Evolutionary conservation across 2,329 filamentous ascomycete species (phyloP), one percentile per base, ranked within the genome.

Genomic region (Alternaria gansuensis): DNA sequence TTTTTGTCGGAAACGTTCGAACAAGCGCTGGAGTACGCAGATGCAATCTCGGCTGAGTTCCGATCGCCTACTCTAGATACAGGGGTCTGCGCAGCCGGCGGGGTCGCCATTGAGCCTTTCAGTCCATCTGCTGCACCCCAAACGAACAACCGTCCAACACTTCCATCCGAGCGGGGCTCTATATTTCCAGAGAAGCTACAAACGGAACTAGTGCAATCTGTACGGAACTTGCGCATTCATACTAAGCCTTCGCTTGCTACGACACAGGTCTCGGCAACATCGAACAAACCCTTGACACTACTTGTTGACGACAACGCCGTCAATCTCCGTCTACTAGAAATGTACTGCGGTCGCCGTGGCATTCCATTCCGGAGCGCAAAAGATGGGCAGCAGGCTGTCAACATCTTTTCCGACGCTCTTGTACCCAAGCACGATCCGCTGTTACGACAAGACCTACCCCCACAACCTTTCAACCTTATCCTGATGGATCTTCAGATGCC

Each of bases 271-370:
- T 26, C 24, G 9, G 24, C 26, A 37, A 29, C 10, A 17, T 45
- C 36, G 2, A 43, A 10, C 13, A 67, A 68, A 40, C 72, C 73
- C 2, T 60, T 67, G 58, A 67, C 72, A 0, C 70, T 83, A 0
- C 67, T 83, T 3, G 81, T 82, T 0, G 81, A 82, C 50, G 81
- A 82, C 57, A 82, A 82, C 40, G 53, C 68, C 0, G 73, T 82
- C 50, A 83, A 83, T 23, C 71, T 82, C 0, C 78, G 79, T 17
- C 78, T 82, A 37, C 59, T 83, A 26, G 70, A 78, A 29, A 81
- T 82, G 79, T 82, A 82, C 64, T 82, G 80, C 67, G 74, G 71
- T 21, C 82, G 79, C 50, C 74, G 81, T 26, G 66, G 68, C 2
- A 62, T 73, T 3, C 72, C 75, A 0, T 81, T 78, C 34, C 53